phyloP scores from a whole-genome alignment of 2,329 filamentous ascomycete species.

The Phialocephala sp. region DNA sequence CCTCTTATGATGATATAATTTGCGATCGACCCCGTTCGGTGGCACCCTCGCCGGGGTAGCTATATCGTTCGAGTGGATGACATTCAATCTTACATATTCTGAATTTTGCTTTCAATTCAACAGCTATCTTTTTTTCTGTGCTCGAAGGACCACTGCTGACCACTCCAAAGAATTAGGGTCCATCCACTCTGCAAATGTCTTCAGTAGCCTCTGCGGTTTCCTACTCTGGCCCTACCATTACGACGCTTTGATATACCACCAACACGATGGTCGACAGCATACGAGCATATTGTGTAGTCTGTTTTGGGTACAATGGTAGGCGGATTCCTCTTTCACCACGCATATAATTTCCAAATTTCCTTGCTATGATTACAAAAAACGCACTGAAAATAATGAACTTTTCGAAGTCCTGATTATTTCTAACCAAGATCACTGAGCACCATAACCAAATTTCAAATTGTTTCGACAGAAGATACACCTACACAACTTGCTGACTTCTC shows the following conservation, averaged over 20 bases:
- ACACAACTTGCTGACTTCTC: slow-evolving; percentile 20
- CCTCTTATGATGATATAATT: slow-evolving; percentile 91
- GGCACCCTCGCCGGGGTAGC: slow-evolving; percentile 91
- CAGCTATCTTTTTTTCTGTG: background rate
- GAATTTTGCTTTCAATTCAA: slow-evolving; percentile 52
- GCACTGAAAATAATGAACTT: slow-evolving; percentile 48
- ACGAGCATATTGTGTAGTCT: background rate
- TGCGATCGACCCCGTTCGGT: slow-evolving; percentile 93
- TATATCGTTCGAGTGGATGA: slow-evolving; percentile 79
- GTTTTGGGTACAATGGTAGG: slow-evolving; percentile 27
- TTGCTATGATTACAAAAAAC: slow-evolving; percentile 45
- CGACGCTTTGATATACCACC: background rate
- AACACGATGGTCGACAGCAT: background rate
- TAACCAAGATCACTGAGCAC: slow-evolving; percentile 47
- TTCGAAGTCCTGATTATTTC: slow-evolving; percentile 42
- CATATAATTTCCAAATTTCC: background rate
- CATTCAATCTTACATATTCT: slow-evolving; percentile 99
- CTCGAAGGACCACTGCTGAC: slow-evolving; percentile 25
- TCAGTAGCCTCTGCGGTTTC: no score
- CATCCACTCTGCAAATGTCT: background rate
- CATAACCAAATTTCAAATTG: slow-evolving; percentile 6
- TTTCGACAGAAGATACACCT: background rate
- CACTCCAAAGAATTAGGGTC: slow-evolving; percentile 24
- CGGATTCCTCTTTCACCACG: slow-evolving; percentile 2
- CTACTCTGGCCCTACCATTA: no score